Evolutionary conservation across 768 basidiomycete genomes (phyloP).

Genomic region (Amanita pseudoporphyria): DNA sequence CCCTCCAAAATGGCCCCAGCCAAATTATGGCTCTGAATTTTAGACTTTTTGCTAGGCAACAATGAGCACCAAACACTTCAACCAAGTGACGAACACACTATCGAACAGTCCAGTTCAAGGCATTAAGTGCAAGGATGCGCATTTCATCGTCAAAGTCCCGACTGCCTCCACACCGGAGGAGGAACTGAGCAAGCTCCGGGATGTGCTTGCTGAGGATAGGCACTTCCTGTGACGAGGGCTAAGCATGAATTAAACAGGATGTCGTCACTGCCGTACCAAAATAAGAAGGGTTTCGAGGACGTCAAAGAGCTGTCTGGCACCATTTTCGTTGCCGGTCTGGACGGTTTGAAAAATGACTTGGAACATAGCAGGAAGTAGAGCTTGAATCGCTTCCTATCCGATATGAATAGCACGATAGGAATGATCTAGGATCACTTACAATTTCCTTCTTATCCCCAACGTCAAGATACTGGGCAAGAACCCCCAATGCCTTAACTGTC

Average conservation of each 20-base stretch:
- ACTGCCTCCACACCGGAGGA: slow-evolving; percentile 78
- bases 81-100: slow-evolving; percentile 43
- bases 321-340: slow-evolving; percentile 66
- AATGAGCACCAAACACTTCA: slow-evolving; percentile 6
- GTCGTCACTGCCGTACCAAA: slow-evolving; percentile 41
- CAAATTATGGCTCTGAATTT: slow-evolving; percentile 79
- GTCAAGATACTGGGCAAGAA: slow-evolving; percentile 90
- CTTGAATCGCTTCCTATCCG: slow-evolving; percentile 75
- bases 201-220: slow-evolving; percentile 89
- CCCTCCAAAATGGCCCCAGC: slow-evolving; percentile 82
- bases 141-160: slow-evolving; percentile 65
- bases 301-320: slow-evolving; percentile 86
- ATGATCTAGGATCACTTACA: slow-evolving; percentile 30
- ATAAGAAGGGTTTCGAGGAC: slow-evolving; percentile 94
- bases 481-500: slow-evolving; percentile 84
- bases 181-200: slow-evolving; percentile 79
- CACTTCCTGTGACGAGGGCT: slow-evolving; percentile 53
- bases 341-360: slow-evolving; percentile 80
- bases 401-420: slow-evolving; percentile 3
- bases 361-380: slow-evolving; percentile 80
- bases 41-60: slow-evolving; percentile 79
- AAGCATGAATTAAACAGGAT: not conserved
- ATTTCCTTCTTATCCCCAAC: slow-evolving; percentile 80
- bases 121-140: slow-evolving; percentile 85
- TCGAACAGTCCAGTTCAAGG: slow-evolving; percentile 93